These are phyloP conservation scores for Emergomyces orientalis DNA, from an alignment of 2,329 filamentous ascomycete species.

Conservation along the genomic window DNA sequence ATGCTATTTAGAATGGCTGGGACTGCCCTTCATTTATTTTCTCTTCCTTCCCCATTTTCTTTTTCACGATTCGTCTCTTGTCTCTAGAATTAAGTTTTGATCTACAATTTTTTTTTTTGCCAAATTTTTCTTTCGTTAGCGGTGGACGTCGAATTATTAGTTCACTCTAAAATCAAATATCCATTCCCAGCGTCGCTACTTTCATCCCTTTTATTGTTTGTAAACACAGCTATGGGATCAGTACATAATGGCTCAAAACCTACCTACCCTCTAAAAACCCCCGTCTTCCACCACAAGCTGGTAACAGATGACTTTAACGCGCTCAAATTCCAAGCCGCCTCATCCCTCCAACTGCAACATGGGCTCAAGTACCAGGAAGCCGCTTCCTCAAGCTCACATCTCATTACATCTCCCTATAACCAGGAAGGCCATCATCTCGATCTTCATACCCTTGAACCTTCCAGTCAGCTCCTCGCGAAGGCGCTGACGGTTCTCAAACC, in stretches of 20 bases:
- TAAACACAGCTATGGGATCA: not conserved
- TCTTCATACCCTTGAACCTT: slow-evolving; percentile 54
- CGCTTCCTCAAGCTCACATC: slow-evolving; percentile 23
- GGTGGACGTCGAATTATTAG: not conserved
- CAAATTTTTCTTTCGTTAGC: not conserved
- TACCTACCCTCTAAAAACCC: not conserved
- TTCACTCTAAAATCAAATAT: not conserved
- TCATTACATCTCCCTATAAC: slow-evolving; percentile 69
- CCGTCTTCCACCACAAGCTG: slow-evolving; percentile 24
- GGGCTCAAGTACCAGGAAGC: slow-evolving; percentile 12
- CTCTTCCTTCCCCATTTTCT: not conserved
- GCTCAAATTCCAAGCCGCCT: slow-evolving; percentile 28
- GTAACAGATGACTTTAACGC: slow-evolving; percentile 28
- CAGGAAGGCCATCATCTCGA: slow-evolving; percentile 62
- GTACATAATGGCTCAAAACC: not conserved
- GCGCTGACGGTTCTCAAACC: slow-evolving; percentile 58
- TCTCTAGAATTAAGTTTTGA: not conserved
- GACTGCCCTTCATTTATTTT: not conserved
- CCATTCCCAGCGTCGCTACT: not conserved
- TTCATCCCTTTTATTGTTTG: not conserved
- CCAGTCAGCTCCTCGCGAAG: slow-evolving; percentile 60
- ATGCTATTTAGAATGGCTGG: not conserved
- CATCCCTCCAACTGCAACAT: slow-evolving; percentile 25
- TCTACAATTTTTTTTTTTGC: not conserved
- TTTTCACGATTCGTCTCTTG: no score